Base-by-base conservation (phyloP, 768 basidiomycete species). In the Collybia mongolica region DNA sequence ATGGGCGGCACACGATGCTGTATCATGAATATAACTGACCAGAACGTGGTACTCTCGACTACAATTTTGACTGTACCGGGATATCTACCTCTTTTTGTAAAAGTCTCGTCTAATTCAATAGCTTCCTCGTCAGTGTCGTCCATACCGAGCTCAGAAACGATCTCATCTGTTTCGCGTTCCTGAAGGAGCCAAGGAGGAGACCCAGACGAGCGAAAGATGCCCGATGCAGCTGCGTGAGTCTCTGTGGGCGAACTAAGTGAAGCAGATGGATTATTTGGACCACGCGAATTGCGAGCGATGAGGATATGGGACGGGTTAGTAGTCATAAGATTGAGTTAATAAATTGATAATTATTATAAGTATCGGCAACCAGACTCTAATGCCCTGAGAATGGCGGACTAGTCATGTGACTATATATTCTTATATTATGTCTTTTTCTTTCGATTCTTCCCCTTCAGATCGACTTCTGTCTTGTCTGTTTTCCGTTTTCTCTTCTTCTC, bases 11-110 rank as follows among this genome's bases (percentile, higher is more conserved):
- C 37, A 32, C 26, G 22, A 28, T 7, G 18, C 38, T 28, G 28
- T 37, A 49, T 51, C 44, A 20, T 29, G 45, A 43, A 54, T 38
- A 23, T 44, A 20, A 72, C 88, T 60, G 63, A 93, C 93, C 93
- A 96, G 70, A 96, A 96, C 3, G 89, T 92, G 41, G 90, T 91
- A 53, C 77, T 81, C 65, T 92, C 89, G 20, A 96, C 93, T 17
- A 93, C 75, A 46, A 96, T 92, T 67, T 95, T 96, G 49, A 96
- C 91, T 0, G 84, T 90, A 2, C 93, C 93, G 0, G 91, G 91
- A 58, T 91, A 84, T 26, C 74, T 67, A 32, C 77, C 76, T 53
- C 79, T 71, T 60, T 78, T 80, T 5, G 81, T 82, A 59, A 96
- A 96, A 0, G 90, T 86, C 47, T 86, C 79, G 60, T 95, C 82